Conservation (phyloP, 1,139 yeast species). For the Magnusiomyces ingens region DNA sequence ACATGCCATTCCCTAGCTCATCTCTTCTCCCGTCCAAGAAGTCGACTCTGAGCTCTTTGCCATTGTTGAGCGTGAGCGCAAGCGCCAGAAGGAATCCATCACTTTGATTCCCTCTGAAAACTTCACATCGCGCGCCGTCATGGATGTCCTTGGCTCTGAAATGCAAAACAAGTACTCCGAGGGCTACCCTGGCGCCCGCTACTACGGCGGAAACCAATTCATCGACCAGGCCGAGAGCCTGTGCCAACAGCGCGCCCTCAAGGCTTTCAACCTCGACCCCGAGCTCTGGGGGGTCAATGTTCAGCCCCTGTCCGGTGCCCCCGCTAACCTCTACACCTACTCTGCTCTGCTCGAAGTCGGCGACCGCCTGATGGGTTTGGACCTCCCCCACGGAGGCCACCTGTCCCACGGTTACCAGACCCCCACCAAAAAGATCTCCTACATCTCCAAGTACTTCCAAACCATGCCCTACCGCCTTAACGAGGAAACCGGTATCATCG, state of each 20-base stretch:
- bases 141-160: constrained; percentile 95
- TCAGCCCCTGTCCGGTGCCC: constrained; percentile 93
- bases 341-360: constrained; percentile 92
- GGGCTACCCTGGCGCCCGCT: constrained; percentile 96
- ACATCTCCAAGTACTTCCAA: constrained; percentile 92
- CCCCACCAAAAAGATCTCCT: constrained; percentile 88
- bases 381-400: constrained; percentile 97
- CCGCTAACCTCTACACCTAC: constrained; percentile 94
- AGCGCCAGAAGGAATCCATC: constrained; percentile 90
- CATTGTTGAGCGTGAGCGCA: constrained; percentile 80
- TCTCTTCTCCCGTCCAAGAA: constrained; percentile 23
- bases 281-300: constrained; percentile 98
- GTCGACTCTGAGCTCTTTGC: constrained; percentile 37
- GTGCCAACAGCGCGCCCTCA: constrained; percentile 89
- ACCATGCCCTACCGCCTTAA: constrained; percentile 97
- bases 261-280: constrained; percentile 72
- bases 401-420: constrained; percentile 98
- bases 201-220: constrained; percentile 95
- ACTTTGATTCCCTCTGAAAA: constrained; percentile 95
- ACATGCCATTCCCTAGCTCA: constrained; percentile 5
- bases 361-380: constrained; percentile 94
- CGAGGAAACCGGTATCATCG: constrained; percentile 86
- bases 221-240: constrained; percentile 88
- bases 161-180: constrained; percentile 99
- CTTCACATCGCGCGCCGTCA: constrained; percentile 93